Evolutionary conservation across 768 basidiomycete species (phyloP).

Genomic region (Lactarius psammicola): DNA sequence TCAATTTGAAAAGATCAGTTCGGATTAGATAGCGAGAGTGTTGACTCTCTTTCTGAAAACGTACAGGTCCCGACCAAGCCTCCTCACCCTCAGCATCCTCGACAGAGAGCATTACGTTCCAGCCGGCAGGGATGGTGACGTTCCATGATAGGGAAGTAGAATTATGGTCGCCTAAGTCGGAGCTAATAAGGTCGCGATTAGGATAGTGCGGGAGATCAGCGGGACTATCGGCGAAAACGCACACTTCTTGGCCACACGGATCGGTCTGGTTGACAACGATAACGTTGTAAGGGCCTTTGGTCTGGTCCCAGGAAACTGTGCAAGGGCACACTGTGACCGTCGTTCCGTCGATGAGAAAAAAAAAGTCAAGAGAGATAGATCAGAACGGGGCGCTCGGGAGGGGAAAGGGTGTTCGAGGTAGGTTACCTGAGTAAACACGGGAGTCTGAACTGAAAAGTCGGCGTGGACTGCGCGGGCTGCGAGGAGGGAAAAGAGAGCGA

Average conservation of each 20-base stretch:
- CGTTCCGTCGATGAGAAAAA: conserved; percentile 1
- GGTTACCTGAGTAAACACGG: conserved; percentile 52
- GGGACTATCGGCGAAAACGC: conserved; percentile 31
- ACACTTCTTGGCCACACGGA: conserved; percentile 63
- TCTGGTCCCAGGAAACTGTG: conserved; percentile 52
- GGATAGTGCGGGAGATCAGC: background rate
- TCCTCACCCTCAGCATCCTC: conserved; percentile 54
- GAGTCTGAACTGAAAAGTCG: conserved; percentile 52
- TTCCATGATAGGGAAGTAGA: conserved; percentile 46
- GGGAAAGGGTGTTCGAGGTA: background rate
- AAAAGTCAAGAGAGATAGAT: conserved; percentile 3
- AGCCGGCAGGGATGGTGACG: conserved; percentile 47
- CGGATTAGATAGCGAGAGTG: background rate
- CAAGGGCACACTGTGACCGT: conserved; percentile 48
- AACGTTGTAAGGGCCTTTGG: conserved; percentile 55
- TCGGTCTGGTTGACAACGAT: conserved; percentile 51
- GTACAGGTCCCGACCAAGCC: conserved; percentile 47
- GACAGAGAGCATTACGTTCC: conserved; percentile 50
- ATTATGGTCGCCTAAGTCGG: conserved; percentile 54
- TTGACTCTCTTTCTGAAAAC: no score
- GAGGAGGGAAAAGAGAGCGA: conserved; percentile 63
- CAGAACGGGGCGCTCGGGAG: background rate
- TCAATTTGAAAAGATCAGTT: background rate
- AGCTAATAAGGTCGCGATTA: conserved; percentile 39
- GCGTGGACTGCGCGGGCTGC: conserved; percentile 53